Evolutionary conservation across 352 stramenopile genomes (phyloP).

Genomic region (Phytopythium mirpurense): DNA sequence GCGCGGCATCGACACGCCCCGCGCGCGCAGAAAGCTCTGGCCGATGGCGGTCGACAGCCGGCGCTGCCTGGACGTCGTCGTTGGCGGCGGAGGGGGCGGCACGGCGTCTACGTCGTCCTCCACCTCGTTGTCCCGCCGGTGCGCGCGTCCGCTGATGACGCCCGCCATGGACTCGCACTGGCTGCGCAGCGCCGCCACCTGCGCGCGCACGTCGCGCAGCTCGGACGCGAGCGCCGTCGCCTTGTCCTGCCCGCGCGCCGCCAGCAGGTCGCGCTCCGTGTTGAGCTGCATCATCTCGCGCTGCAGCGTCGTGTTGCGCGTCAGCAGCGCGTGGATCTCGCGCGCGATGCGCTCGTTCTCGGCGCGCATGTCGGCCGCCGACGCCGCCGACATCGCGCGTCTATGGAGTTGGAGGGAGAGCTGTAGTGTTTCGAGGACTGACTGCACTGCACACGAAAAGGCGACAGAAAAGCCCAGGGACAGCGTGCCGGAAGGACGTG

Average conservation of each 20-base stretch:
- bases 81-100: slow-evolving; percentile 6
- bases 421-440: no score
- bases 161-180: slow-evolving; percentile 40
- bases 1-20: slow-evolving; percentile 29
- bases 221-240: slow-evolving; percentile 44
- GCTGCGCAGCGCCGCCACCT: slow-evolving; percentile 29
- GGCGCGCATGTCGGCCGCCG: slow-evolving; percentile 29
- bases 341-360: slow-evolving; percentile 52
- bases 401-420: no score
- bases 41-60: slow-evolving; percentile 24
- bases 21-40: slow-evolving; percentile 21
- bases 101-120: slow-evolving; percentile 18
- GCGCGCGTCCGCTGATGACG: slow-evolving; percentile 17
- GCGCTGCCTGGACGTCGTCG: slow-evolving; percentile 4
- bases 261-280: slow-evolving; percentile 38
- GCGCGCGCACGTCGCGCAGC: slow-evolving; percentile 30
- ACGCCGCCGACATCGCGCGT: slow-evolving; percentile 14
- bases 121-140: slow-evolving; percentile 21
- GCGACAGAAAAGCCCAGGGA: no score
- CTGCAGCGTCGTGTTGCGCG: slow-evolving; percentile 60
- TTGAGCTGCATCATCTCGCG: slow-evolving; percentile 49
- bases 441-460: no score
- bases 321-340: slow-evolving; percentile 55
- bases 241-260: slow-evolving; percentile 29
- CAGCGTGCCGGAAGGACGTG: slow-evolving; percentile 3